Percentiles rank a stretch among this genome's conserved stretches.
Evolutionary conservation across 768 basidiomycete species (phyloP).

Genomic region (Royoungia palumana): DNA sequence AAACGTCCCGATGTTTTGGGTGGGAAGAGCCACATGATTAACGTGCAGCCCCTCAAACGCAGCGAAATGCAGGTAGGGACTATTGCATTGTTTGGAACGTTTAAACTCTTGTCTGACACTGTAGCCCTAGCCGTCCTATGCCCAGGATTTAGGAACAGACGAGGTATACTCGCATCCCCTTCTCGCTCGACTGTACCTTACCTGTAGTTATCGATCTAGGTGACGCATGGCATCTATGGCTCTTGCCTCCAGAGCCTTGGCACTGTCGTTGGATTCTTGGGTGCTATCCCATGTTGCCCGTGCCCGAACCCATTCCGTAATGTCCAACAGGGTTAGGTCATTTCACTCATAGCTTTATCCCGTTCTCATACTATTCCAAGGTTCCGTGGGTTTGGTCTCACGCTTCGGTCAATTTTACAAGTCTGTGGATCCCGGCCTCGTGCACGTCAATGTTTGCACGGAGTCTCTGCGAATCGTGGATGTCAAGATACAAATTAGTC

Average conservation of each 20-base stretch:
- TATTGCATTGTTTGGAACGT: neutral
- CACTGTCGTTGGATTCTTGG: constrained; percentile 57
- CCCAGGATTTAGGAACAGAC: constrained; percentile 77
- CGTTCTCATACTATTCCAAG: constrained; percentile 37
- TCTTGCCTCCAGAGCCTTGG: constrained; percentile 75
- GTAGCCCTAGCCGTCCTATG: constrained; percentile 71
- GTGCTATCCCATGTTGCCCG: constrained; percentile 82
- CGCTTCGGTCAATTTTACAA: constrained; percentile 97
- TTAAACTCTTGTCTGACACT: constrained; percentile 5
- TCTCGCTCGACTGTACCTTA: neutral
- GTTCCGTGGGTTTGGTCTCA: constrained; percentile 86
- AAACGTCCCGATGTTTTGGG: constrained; percentile 29
- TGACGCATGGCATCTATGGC: constrained; percentile 85
- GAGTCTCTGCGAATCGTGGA: constrained; percentile 84
- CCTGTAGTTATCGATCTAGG: constrained; percentile 31
- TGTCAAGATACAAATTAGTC: constrained; percentile 93
- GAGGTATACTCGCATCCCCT: constrained; percentile 38
- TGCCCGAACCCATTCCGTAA: constrained; percentile 82
- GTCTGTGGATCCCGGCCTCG: constrained; percentile 89
- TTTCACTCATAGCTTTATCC: constrained; percentile 2
- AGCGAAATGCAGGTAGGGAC: constrained; percentile 81
- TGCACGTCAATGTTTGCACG: constrained; percentile 91
- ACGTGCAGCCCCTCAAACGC: constrained; percentile 81
- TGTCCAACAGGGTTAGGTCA: constrained; percentile 69
- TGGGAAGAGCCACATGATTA: constrained; percentile 50